These are phyloP conservation scores for Cutaneotrichosporon spelunceum DNA, from an alignment of 1,284 basidiomycete species.

Conservation along the genomic window DNA sequence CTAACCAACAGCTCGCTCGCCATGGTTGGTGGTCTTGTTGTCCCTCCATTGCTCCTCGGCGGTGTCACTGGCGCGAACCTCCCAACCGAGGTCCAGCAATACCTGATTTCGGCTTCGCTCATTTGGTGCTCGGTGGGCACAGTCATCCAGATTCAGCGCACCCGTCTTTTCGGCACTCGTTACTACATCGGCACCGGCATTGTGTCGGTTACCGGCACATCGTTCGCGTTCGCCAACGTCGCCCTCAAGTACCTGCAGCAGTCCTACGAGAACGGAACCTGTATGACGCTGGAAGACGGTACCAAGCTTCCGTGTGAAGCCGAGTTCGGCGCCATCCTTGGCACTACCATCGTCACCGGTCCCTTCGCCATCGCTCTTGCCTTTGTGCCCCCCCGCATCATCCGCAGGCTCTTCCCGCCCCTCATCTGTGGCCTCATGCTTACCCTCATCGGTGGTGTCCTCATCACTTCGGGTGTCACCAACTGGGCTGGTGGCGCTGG, in stretches of 20 bases:
- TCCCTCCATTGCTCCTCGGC: slow-evolving; percentile 33
- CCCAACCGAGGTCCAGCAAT: slow-evolving; percentile 26
- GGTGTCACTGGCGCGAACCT: slow-evolving; percentile 34
- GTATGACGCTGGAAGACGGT: slow-evolving; percentile 27
- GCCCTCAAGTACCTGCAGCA: slow-evolving; percentile 29
- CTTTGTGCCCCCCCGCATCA: slow-evolving; percentile 32
- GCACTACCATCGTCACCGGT: slow-evolving; percentile 31
- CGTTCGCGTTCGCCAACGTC: slow-evolving; percentile 37
- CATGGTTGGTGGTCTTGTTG: slow-evolving; percentile 37
- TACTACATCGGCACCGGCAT: slow-evolving; percentile 38
- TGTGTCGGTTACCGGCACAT: slow-evolving; percentile 34
- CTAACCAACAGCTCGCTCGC: slow-evolving; percentile 26
- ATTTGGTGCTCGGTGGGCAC: slow-evolving; percentile 37
- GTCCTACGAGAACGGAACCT: slow-evolving; percentile 33
- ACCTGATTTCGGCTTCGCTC: slow-evolving; percentile 35
- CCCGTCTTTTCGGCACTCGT: slow-evolving; percentile 25
- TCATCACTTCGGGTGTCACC: slow-evolving; percentile 31
- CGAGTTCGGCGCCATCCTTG: slow-evolving; percentile 35
- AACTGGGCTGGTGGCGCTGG: slow-evolving; percentile 39
- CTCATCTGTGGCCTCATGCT: slow-evolving; percentile 37
- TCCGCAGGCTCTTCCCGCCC: slow-evolving; percentile 37
- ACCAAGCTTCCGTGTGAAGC: slow-evolving; percentile 34
- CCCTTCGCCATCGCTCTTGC: slow-evolving; percentile 32
- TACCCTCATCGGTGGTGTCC: slow-evolving; percentile 34
- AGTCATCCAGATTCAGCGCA: slow-evolving; percentile 32